Evolutionary conservation across 164 flowering plant genomes (phyloP).

Genomic region (Saururus chinensis): DNA sequence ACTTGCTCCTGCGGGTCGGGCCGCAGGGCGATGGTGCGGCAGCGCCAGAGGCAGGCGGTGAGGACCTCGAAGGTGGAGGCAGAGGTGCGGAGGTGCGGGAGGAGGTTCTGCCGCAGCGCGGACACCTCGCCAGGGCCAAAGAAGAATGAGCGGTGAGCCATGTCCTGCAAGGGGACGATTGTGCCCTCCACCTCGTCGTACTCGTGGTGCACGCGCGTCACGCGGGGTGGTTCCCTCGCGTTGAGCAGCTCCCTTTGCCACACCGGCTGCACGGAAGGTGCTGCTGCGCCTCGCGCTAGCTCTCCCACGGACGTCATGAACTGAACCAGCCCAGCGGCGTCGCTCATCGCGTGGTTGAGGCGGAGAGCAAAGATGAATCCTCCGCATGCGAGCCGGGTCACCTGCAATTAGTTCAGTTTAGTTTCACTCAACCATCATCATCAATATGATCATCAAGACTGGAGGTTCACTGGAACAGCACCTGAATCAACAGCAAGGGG

Average conservation of each 20-base stretch:
- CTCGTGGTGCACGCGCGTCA: slow-evolving; percentile 16
- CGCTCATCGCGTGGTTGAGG: slow-evolving; percentile 28
- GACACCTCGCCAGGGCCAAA: slow-evolving; percentile 13
- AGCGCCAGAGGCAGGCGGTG: slow-evolving; percentile 25
- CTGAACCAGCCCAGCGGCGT: slow-evolving; percentile 19
- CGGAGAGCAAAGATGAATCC: slow-evolving; percentile 25
- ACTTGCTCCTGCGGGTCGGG: slow-evolving; percentile 15
- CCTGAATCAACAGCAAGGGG: slow-evolving; percentile 11
- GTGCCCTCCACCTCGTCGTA: background rate
- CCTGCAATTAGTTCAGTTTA: slow-evolving; percentile 13
- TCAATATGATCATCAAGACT: slow-evolving; percentile 2
- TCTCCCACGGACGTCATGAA: slow-evolving; percentile 21
- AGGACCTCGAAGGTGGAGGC: slow-evolving; percentile 17
- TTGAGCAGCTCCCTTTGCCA: slow-evolving; percentile 18
- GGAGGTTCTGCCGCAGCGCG: slow-evolving; percentile 10
- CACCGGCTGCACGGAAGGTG: slow-evolving; percentile 23
- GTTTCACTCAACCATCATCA: background rate
- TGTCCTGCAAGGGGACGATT: background rate
- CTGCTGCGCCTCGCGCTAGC: slow-evolving; percentile 16
- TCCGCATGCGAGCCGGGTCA: slow-evolving; percentile 39
- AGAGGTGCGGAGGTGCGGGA: slow-evolving; percentile 7
- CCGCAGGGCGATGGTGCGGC: slow-evolving; percentile 20
- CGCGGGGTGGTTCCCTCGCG: slow-evolving; percentile 17
- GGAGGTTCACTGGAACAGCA: too few species aligned
- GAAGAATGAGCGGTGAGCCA: slow-evolving; percentile 16